Conservation (phyloP, 352 stramenopile species). For the Phytophthora europaea region DNA sequence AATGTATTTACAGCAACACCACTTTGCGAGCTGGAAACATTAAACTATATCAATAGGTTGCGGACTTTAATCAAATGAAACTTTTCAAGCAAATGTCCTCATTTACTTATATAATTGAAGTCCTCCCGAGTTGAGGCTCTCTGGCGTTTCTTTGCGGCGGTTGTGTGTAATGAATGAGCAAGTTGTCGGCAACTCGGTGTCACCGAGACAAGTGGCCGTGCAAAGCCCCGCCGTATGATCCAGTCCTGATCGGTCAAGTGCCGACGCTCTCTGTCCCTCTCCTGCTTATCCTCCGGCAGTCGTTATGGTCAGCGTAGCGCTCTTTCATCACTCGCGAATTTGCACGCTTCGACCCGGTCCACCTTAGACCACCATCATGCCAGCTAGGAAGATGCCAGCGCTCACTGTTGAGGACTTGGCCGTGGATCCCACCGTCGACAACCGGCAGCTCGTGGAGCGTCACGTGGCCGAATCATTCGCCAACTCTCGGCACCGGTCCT, state of each 20-base stretch:
- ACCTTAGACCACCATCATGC: neutral
- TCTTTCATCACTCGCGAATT: constrained; percentile 26
- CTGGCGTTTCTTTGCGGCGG: constrained; percentile 25
- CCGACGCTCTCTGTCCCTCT: constrained; percentile 35
- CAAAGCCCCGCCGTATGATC: constrained; percentile 19
- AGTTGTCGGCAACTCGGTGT: constrained; percentile 29
- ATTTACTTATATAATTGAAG: no score
- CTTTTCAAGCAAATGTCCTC: no score
- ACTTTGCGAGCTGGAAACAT: neutral
- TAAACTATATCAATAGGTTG: neutral
- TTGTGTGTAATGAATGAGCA: constrained; percentile 24
- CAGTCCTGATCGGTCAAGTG: constrained; percentile 23
- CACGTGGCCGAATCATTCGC: constrained; percentile 29
- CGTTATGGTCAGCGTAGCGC: constrained; percentile 9
- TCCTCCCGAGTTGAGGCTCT: neutral
- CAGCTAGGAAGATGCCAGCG: constrained; percentile 14
- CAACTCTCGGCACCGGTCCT: constrained; percentile 13
- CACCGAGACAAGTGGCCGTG: constrained; percentile 21
- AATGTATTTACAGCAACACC: neutral
- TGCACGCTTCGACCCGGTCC: constrained; percentile 6
- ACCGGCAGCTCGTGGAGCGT: constrained; percentile 25
- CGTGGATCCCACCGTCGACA: neutral
- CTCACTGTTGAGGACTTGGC: constrained; percentile 19
- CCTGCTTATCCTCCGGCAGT: constrained; percentile 27
- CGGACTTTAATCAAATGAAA: no score